Conservation (phyloP, 164 flowering plant genomes). For the Santalum album region DNA sequence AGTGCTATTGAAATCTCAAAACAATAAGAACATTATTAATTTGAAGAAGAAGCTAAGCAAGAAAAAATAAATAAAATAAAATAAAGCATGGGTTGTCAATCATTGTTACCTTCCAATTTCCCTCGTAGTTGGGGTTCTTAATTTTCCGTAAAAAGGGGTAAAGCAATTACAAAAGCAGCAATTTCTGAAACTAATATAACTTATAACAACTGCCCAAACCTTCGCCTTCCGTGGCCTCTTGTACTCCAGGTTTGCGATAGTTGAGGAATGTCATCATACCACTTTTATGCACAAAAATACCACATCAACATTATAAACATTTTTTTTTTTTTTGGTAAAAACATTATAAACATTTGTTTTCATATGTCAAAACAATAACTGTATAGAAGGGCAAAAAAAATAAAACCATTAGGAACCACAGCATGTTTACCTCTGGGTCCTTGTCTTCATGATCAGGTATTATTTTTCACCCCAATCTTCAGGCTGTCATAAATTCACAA, state of each 20-base stretch:
- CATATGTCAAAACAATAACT: no score
- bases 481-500: slow-evolving; percentile 67
- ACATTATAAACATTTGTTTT: no score
- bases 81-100: slow-evolving; percentile 92
- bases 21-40: no score
- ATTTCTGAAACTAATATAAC: neutral
- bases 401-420: no score
- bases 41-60: no score
- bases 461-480: slow-evolving; percentile 97
- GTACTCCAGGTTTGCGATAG: slow-evolving; percentile 85
- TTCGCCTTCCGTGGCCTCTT: slow-evolving; percentile 88
- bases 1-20: neutral
- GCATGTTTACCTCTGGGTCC: slow-evolving; percentile 95
- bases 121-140: slow-evolving; percentile 91
- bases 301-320: neutral
- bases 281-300: slow-evolving; percentile 23
- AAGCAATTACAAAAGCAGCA: neutral
- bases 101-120: slow-evolving; percentile 96
- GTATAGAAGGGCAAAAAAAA: no score
- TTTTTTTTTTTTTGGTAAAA: no score
- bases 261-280: slow-evolving; percentile 91
- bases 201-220: slow-evolving; percentile 29
- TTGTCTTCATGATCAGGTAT: slow-evolving; percentile 80
- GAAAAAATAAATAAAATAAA: no score
- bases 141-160: slow-evolving; percentile 54